Base-by-base conservation (phyloP, 805 yeast genomes). In the Yamadazyma olivae region DNA sequence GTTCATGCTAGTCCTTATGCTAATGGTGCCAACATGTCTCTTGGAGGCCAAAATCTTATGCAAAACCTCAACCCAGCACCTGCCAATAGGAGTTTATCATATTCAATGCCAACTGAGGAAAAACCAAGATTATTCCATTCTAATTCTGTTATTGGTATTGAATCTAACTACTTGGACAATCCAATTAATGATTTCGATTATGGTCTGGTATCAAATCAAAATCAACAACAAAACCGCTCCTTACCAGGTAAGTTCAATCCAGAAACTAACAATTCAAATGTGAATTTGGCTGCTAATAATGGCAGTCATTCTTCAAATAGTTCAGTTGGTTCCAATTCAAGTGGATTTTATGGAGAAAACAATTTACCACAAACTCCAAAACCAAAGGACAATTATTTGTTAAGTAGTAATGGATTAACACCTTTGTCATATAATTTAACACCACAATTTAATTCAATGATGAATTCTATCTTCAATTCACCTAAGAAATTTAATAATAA, bases 391-490 rank as follows among this genome's bases (percentile, higher is more conserved):
- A 52, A 54, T 37, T 53, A 48, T 31, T 33, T 48, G 32, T 41
- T 44, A 13, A 49, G 49, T 38, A 19, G 50, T 3, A 54, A 59
- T 12, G 66, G 66, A 4, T 49, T 59, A 24, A 60, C 67, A 1
- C 67, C 67, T 4, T 42, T 57, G 40, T 44, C 53, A 1, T 60
- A 53, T 46, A 63, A 59, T 45, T 53, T 63, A 37, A 65, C 70
- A 12, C 70, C 71, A 5, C 69, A 61, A 40, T 60, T 64, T 53
- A 64, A 62, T 46, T 49, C 66, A 10, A 51, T 64, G 56, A 64
- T 65, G 67, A 56, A 62, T 44, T 53, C 64, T 17, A 53, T 59
- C 50, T 55, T 59, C 57, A 54, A 55, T 41, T 57, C 65, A 12
- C 70, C 69, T 4, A 46, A 50, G 34, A 54, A 46, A 33, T 25